These are phyloP conservation scores for Lumnitzera littorea DNA, from an alignment of 345 rosid species.

Conservation along the genomic window DNA sequence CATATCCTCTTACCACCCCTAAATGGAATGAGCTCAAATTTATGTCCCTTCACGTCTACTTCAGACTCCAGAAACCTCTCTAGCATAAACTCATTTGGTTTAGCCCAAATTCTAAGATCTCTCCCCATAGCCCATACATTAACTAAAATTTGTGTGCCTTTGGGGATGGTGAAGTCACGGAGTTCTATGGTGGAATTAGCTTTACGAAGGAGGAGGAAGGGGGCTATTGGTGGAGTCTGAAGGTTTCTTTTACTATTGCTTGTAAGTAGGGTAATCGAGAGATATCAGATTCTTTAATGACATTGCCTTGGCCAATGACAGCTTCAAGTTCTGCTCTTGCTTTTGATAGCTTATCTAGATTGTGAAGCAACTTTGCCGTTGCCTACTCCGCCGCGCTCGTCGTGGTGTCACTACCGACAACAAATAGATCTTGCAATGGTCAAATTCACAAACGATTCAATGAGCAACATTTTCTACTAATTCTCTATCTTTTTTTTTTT, in stretches of 20 bases:
- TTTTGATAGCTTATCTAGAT: not conserved
- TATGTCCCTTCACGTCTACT: conserved; percentile 15
- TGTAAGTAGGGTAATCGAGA: conserved; percentile 14
- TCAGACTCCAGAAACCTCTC: conserved; percentile 23
- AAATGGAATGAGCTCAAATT: conserved; percentile 24
- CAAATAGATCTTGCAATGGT: no score
- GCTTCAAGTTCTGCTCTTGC: conserved; percentile 7
- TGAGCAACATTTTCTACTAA: no score
- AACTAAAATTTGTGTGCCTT: conserved; percentile 16
- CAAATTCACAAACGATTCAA: no score
- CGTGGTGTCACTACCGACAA: no score
- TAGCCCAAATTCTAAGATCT: conserved; percentile 12
- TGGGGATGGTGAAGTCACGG: conserved; percentile 11
- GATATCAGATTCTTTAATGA: conserved; percentile 16
- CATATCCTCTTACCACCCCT: conserved; percentile 31
- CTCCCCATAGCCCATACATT: conserved; percentile 20
- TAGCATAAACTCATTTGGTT: conserved; percentile 14
- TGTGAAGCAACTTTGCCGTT: no score
- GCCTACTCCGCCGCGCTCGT: no score
- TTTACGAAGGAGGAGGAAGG: conserved; percentile 15
- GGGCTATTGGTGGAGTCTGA: conserved; percentile 17
- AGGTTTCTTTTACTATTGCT: conserved; percentile 16
- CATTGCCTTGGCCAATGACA: conserved; percentile 11
- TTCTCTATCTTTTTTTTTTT: no score
- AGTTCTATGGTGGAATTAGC: conserved; percentile 5